Percentiles rank a stretch among this genome's conserved stretches.
Conservation (phyloP, 331 rosid species). For the Acacia concinna region DNA sequence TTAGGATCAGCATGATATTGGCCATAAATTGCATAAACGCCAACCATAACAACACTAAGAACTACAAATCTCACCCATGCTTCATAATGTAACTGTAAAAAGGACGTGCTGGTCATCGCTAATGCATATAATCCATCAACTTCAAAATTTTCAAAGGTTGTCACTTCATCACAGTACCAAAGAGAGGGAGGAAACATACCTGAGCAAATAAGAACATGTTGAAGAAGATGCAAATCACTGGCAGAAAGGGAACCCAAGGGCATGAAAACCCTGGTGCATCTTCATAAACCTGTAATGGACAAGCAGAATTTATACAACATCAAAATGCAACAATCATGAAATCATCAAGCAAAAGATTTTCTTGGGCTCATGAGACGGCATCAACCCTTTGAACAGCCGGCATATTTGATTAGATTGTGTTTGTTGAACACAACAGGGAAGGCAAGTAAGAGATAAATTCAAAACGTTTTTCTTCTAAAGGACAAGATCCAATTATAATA, state of each 20-base stretch:
- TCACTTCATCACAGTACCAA: neutral
- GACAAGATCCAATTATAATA: conserved; percentile 19
- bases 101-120: conserved; percentile 14
- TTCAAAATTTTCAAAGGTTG: neutral
- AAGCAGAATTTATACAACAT: conserved; percentile 27
- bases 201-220: conserved; percentile 92
- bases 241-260: conserved; percentile 85
- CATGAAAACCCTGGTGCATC: conserved; percentile 84
- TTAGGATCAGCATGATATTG: conserved; percentile 84
- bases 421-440: conserved; percentile 21
- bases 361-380: conserved; percentile 12
- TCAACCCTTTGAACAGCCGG: neutral
- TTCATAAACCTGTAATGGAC: conserved; percentile 57
- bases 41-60: conserved; percentile 52
- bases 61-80: conserved; percentile 92
- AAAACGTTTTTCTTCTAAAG: neutral
- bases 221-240: conserved; percentile 80
- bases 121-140: conserved; percentile 3
- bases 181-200: conserved; percentile 43
- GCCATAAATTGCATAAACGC: conserved; percentile 82
- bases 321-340: conserved; percentile 13
- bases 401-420: neutral
- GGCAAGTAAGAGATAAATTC: conserved; percentile 19
- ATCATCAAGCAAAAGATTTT: conserved; percentile 25
- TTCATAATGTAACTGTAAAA: conserved; percentile 78